Base-by-base conservation (phyloP, 1,139 yeast species). In the Taphrina wiesneri region DNA sequence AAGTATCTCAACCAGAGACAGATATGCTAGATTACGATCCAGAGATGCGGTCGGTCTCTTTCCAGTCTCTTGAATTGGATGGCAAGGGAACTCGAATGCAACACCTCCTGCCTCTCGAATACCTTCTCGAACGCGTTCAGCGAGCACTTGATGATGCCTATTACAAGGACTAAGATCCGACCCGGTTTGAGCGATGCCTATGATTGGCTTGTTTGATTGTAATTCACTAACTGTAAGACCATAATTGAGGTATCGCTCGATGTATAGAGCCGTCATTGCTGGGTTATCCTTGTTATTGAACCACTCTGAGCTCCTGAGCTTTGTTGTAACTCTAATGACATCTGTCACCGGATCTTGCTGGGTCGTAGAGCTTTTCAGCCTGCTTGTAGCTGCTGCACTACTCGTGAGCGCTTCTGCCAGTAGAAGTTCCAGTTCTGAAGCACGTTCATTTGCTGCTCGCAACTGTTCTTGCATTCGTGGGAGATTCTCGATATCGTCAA, bases 181-280 rank as follows among this genome's bases (percentile, higher is more conserved):
- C 15, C 74, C 74, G 3, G 74, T 72, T 56, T 72, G 74, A 17
- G 75, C 75, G 62, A 72, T 72, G 2, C 74, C 74, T 49, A 72
- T 72, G 32, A 72, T 72, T 4, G 74, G 75, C 67, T 73, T 72
- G 5, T 69, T 69, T n/a, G 69, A 66, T 43, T 72, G 70, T 15
- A 72, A 65, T 63, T 72, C 74, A 15, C 71, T 72, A 26, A 71
- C 51, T 17, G 74, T 70, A 21, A 72, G 66, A 2, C 74, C 74
- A 61, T 67, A 72, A 59, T 72, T 72, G 47, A 72, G 67, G 59
- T 72, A 72, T 28, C 74, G 63, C 60, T 72, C 74, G 36, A 72
- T 51, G 61, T 72, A 72, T 15, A 72, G 53, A 2, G 74, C 74
- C 17, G 74, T 72, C 67, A 71, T 69, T 30, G 69, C 72, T 15